phyloP scores from a whole-genome alignment of 371 early-diverging fungal species.

The Capillidium heterosporum region DNA sequence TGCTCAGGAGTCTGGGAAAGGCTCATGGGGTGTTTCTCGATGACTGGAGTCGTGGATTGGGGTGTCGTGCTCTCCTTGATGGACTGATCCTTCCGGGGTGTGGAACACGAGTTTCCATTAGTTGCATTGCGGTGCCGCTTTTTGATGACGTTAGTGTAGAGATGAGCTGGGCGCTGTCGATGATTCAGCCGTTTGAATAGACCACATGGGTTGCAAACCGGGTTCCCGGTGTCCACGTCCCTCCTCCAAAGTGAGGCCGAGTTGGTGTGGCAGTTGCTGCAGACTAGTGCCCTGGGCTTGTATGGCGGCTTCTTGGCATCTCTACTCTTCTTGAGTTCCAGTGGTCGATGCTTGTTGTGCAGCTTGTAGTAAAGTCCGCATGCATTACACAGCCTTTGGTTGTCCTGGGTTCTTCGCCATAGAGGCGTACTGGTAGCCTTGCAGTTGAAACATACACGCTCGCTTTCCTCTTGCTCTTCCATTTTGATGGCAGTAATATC shows the following conservation, averaged over 20 bases:
- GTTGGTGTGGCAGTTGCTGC: conserved; percentile 76
- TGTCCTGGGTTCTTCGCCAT: conserved; percentile 71
- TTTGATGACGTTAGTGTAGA: conserved; percentile 5
- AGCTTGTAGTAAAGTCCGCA: conserved; percentile 88
- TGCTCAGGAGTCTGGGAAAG: too few species aligned
- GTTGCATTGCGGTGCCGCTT: not conserved
- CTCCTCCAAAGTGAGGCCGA: conserved; percentile 93
- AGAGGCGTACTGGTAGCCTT: conserved; percentile 69
- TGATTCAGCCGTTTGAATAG: conserved; percentile 79
- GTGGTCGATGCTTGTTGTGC: conserved; percentile 52
- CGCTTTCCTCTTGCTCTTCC: conserved; percentile 30
- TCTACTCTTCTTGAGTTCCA: conserved; percentile 38
- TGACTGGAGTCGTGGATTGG: too few species aligned
- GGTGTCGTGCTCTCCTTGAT: too few species aligned
- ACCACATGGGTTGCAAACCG: conserved; percentile 93
- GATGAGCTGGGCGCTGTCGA: conserved; percentile 33
- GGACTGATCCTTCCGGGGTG: too few species aligned
- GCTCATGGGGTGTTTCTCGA: too few species aligned
- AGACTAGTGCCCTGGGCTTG: conserved; percentile 12
- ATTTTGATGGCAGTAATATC: too few species aligned
- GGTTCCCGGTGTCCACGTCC: conserved; percentile 25
- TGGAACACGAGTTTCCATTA: not conserved
- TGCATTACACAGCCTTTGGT: conserved; percentile 65
- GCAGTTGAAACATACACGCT: conserved; percentile 74
- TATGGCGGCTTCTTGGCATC: conserved; percentile 4